phyloP scores from a whole-genome alignment of 352 stramenopile species.

The Phytopythium montanum region DNA sequence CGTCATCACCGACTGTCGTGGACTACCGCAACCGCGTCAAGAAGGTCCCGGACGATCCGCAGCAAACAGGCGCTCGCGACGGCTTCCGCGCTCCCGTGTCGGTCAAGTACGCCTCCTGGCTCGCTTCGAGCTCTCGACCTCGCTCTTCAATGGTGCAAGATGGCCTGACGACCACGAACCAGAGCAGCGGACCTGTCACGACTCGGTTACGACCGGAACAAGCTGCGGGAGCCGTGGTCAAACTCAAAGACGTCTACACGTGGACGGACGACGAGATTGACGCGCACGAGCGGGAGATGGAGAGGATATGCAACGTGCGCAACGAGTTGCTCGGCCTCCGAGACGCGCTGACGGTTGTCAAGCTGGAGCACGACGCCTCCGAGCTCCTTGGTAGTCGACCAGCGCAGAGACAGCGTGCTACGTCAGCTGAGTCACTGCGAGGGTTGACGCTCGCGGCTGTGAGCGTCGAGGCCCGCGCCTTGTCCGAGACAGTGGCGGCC shows the following conservation, averaged over 20 bases:
- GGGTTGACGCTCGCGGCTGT: constrained; percentile 1
- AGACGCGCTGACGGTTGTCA: constrained; percentile 25
- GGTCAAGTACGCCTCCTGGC: not conserved
- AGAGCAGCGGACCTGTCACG: not conserved
- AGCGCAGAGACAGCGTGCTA: not conserved
- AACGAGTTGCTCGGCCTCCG: constrained; percentile 18
- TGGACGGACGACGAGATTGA: constrained; percentile 55
- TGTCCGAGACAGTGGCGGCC: constrained; percentile 17
- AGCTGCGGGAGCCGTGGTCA: not conserved
- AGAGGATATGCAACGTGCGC: constrained; percentile 43
- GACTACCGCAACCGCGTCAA: not conserved
- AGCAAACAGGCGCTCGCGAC: not conserved
- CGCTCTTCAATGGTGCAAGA: not conserved
- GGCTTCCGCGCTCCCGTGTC: not conserved
- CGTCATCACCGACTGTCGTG: not conserved
- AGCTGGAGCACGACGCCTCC: constrained; percentile 5
- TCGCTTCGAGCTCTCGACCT: not conserved
- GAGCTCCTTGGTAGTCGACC: constrained; percentile 3
- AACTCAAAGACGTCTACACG: constrained; percentile 28
- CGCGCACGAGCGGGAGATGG: constrained; percentile 32
- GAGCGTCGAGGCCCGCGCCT: constrained; percentile 10
- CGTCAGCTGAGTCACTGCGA: not conserved
- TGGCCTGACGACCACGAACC: not conserved
- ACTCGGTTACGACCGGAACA: not conserved
- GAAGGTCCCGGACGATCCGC: not conserved